Evolutionary conservation across 768 basidiomycete genomes (phyloP), one percentile per base, ranked within the genome.

Genomic region (Neoboletus magnificus): DNA sequence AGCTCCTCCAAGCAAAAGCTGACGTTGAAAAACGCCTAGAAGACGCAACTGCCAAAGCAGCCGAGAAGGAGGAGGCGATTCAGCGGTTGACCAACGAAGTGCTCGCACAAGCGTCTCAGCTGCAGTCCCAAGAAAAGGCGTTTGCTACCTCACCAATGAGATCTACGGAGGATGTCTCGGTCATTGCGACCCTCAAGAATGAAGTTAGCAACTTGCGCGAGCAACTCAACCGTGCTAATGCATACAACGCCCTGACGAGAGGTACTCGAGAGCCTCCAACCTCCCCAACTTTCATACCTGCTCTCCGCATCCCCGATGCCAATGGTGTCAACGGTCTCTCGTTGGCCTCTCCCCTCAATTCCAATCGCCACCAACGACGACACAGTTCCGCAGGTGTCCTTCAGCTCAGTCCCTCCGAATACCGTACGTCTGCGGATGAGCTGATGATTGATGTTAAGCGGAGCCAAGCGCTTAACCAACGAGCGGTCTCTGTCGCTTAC

Each of bases 211-310:
- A 77, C 64, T 81, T 98, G 30, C 91, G 93, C 56, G 97, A 99
- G 68, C 96, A 98, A 68, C 84, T 98, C 60, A 95, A 95, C 64
- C 85, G 96, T 32, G 86, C 93, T n/a, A 93, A 95, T 66, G 93
- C 97, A 10, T 82, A 97, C 63, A 92, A 93, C 62, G 81, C 84
- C 16, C 80, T 97, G 48, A 94, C 92, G 12, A 84, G 87, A 60
- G 84, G 87, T 30, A 70, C 81, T 41, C 85, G 87, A 36, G 86
- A 91, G 18, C 84, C 85, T 22, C 89, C 90, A 5, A 75, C 84
- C 23, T 93, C 92, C 3, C 93, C 94, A 1, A 91, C 91, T 4
- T 95, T 94, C 60, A 86, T 89, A 10, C 91, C 94, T 42, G 81
- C 81, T 33, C 77, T 95, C 44, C 86, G 91, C 46, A 69, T 78